Evolutionary conservation across 2,329 filamentous ascomycete genomes (phyloP), one percentile per base, ranked within the genome.

Genomic region (Periconia sp.): DNA sequence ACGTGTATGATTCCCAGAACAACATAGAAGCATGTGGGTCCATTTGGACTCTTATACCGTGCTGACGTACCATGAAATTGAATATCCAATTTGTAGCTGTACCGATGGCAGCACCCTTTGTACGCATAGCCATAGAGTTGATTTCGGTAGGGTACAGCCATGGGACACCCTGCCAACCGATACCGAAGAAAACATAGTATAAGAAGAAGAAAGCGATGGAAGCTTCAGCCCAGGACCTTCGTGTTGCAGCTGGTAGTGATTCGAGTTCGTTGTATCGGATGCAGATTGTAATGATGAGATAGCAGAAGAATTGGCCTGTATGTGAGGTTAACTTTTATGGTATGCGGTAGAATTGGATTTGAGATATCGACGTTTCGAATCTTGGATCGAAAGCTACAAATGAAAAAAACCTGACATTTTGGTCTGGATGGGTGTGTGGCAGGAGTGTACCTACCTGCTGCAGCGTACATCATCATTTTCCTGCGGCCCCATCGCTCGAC

Each of bases 401-500:
- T n/a, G n/a, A n/a, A n/a, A n/a, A n/a, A n/a, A n/a, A n/a, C n/a
- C n/a, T n/a, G n/a, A n/a, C n/a, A n/a, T n/a, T n/a, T n/a, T n/a
- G n/a, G n/a, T n/a, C n/a, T n/a, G n/a, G n/a, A n/a, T n/a, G n/a
- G n/a, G n/a, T n/a, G n/a, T n/a, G n/a, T n/a, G n/a, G n/a, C n/a
- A n/a, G n/a, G n/a, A n/a, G n/a, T 14, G 31, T 14, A 8, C 31
- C 7, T 33, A 33, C 31, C 31, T 37, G 76, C 73, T 1, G 80
- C 44, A 15, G 19, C 79, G 62, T 80, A 84, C 65, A 86, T 78
- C 78, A 86, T 82, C 67, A 86, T 75, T 63, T 83, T 84, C 9
- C 84, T 75, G 6, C 83, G 78, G 17, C 83, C 84, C 57, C 80
- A 79, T 62, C 75, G 68, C 57, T 83, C 81, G 27, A 82, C 76